phyloP scores from a whole-genome alignment of 2,329 filamentous ascomycete species.

The Mollisia scopiformis region DNA sequence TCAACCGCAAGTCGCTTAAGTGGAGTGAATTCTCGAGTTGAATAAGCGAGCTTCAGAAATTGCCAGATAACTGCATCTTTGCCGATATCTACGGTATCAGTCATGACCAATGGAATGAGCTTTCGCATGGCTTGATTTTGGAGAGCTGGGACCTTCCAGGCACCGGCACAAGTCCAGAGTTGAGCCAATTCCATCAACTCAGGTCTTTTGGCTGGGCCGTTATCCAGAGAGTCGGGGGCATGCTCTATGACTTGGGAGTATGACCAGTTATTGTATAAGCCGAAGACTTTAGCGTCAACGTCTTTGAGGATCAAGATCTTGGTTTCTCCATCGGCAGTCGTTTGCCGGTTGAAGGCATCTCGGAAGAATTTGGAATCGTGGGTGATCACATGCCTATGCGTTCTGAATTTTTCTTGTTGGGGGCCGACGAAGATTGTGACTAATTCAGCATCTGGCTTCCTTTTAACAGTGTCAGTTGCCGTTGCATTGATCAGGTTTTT shows the following conservation, averaged over 20 bases:
- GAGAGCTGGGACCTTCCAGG: not conserved
- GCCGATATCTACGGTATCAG: not conserved
- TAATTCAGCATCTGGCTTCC: not conserved
- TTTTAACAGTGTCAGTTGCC: not conserved
- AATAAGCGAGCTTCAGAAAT: conserved; percentile 9
- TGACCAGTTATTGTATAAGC: conserved; percentile 8
- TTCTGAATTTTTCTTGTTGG: not conserved
- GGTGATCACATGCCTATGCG: not conserved
- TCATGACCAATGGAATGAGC: not conserved
- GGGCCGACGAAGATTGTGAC: conserved; percentile 1
- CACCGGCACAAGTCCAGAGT: conserved; percentile 5
- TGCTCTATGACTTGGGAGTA: conserved; percentile 7
- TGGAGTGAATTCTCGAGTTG: not conserved
- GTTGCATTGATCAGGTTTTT: not conserved
- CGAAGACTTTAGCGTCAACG: conserved; percentile 8
- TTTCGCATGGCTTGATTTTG: conserved; percentile 4
- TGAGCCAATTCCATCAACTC: conserved; percentile 1
- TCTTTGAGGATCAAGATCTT: not conserved
- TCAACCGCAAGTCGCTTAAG: conserved; percentile 9
- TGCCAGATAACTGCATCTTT: not conserved
- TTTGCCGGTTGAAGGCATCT: not conserved
- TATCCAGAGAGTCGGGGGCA: not conserved
- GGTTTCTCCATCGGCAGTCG: not conserved
- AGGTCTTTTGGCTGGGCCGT: not conserved
- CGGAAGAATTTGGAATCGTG: conserved; percentile 7